These are phyloP conservation scores for Aspergillus quadricinctus DNA, from an alignment of 2,329 filamentous ascomycete genomes.

Conservation along the genomic window DNA sequence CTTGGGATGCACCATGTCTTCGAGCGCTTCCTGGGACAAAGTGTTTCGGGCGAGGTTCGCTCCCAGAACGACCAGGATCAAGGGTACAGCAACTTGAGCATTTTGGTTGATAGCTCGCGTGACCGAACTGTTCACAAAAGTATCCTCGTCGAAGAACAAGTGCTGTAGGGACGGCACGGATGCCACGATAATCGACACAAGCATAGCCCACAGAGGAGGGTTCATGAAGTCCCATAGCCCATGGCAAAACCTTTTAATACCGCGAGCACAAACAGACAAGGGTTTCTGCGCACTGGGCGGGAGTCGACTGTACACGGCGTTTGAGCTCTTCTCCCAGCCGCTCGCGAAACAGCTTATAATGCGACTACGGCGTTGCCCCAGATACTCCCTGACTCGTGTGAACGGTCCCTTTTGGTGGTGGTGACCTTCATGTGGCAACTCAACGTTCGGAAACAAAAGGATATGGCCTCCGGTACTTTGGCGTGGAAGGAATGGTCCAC, in stretches of 20 bases:
- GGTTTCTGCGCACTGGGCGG: constrained; percentile 51
- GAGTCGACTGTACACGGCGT: constrained; percentile 44
- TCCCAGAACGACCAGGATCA: constrained; percentile 92
- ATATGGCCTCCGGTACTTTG: constrained; percentile 51
- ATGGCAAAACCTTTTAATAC: constrained; percentile 50
- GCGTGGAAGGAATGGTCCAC: constrained; percentile 32
- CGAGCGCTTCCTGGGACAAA: constrained; percentile 60
- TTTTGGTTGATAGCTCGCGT: constrained; percentile 81
- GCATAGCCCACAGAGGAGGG: constrained; percentile 95
- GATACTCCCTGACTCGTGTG: constrained; percentile 24
- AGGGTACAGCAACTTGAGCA: constrained; percentile 84
- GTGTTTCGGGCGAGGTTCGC: constrained; percentile 94
- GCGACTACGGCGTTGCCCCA: constrained; percentile 16
- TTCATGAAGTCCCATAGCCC: constrained; percentile 96
- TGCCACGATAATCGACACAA: constrained; percentile 83
- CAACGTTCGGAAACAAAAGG: constrained; percentile 52
- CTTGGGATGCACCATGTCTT: constrained; percentile 65
- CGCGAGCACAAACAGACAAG: constrained; percentile 41
- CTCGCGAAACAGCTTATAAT: constrained; percentile 16
- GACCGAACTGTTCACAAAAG: constrained; percentile 88
- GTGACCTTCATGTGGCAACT: constrained; percentile 24
- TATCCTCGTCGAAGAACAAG: constrained; percentile 82
- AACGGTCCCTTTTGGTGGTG: constrained; percentile 24
- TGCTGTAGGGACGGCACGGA: constrained; percentile 77
- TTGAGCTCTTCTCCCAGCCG: constrained; percentile 19